Evolutionary conservation across 345 rosid genomes (phyloP), one percentile per base, ranked within the genome.

Genomic region (Hypericum perforatum): DNA sequence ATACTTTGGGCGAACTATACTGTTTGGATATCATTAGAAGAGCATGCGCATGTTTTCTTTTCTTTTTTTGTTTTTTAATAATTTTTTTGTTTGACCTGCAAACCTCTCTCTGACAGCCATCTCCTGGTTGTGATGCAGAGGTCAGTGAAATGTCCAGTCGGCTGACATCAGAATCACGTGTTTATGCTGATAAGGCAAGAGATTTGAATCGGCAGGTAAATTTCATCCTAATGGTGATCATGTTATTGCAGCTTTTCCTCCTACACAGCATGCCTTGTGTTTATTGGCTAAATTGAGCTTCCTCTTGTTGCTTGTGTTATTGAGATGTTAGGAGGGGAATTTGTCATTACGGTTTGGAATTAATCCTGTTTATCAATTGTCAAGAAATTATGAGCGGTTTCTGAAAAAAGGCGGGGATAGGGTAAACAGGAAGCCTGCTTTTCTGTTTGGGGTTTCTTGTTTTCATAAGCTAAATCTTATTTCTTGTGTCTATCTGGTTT

Each of bases 91-190:
- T 22, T 22, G 32, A 22, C 59, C 56, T 60, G 15, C 32, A 22
- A 22, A 22, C 32, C 32, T 36, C 57, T 58, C 62, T 56, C 55
- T 32, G 47, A 22, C 65, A 13, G 4, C 32, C 32, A 22, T 22
- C 32, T 22, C 48, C 38, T 39, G 58, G 59, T 38, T 43, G 63
- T 53, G 39, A 63, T 76, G 76, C 92, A 94, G 99, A 88, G 94
- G 99, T 94, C 69, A 94, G 97, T 64, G 81, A 94, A 72, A 94
- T 94, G 97, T 94, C 99, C 49, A 94, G 86, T 59, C 77, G 95
- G 54, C 69, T 94, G 72, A 89, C 97, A 2, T 84, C 92, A 45
- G 99, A 94, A 71, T 89, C 97, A 39, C 97, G 95, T 60, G 59
- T 78, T 61, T 94, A 89, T 75, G 99, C 99, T 52, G 95, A 86